Base-by-base conservation (phyloP, 768 basidiomycete species). In the Chalciporus chontae region DNA sequence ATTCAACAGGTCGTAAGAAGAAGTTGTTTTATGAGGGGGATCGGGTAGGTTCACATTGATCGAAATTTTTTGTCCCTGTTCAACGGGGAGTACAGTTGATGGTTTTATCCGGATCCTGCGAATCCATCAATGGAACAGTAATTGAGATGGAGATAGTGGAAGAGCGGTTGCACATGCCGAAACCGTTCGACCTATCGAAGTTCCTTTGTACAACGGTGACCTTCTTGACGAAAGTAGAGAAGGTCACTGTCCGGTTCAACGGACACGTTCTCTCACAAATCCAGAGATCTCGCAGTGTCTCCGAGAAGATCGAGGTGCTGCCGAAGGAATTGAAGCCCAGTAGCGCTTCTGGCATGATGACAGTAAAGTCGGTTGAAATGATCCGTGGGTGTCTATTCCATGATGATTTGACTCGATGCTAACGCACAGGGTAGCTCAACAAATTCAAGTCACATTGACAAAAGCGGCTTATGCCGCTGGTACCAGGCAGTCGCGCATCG, bases 371-470 rank as follows among this genome's bases (percentile, higher is more conserved):
- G 7, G 45, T 52, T 24, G 36, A 52, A 26, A 39, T 42, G 11
- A 38, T 51, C 24, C 24, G 50, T 51, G 18, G 18, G 50, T 46
- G 29, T 5, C 5, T 17, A 19, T 11, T 9, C 21, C 24, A 7
- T 19, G 36, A 37, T 53, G 19, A 48, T 17, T 40, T 14, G 36
- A 29, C 50, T 23, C 13, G 47, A 24, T 13, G 26, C 29, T 31
- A 11, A 31, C 10, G 10, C 10, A 29, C 29, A 31, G 26, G 26
- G 29, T 40, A 84, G 87, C 84, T 13, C 73, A 94, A 24, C 74
- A 80, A 45, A 90, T 97, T 52, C 78, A 77, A 47, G 88, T 90
- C 0, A 80, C 85, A 47, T 79, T 92, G 15, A 83, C 88, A 70
- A 76, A 79, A 58, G 84, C 81, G 79, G 82, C 87, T 3, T 87